These are phyloP conservation scores for Psilocybe sp. DNA, from an alignment of 768 basidiomycete species.

Conservation along the genomic window DNA sequence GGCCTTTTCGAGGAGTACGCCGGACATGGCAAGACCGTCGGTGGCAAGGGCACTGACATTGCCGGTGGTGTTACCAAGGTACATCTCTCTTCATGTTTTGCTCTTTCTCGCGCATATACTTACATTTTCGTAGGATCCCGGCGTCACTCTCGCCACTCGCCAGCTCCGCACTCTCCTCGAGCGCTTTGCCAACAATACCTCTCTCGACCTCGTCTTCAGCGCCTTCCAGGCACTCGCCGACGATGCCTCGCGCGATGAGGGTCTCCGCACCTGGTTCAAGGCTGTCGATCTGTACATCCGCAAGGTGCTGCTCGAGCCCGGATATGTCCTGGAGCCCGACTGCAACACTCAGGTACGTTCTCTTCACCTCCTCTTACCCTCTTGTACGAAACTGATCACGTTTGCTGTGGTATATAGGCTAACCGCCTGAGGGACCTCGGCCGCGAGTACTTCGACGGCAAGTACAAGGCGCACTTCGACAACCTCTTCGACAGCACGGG, in stretches of 20 bases:
- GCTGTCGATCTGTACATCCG: slow-evolving; percentile 61
- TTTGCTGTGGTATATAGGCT: slow-evolving; percentile 25
- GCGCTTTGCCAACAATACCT: slow-evolving; percentile 79
- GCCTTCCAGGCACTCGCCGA: slow-evolving; percentile 69
- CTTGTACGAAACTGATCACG: no score
- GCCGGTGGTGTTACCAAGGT: slow-evolving; percentile 24
- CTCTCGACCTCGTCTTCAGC: slow-evolving; percentile 66
- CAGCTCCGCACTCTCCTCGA: slow-evolving; percentile 84
- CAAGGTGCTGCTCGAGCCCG: slow-evolving; percentile 76
- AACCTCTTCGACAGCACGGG: slow-evolving; percentile 67
- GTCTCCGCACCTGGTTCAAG: slow-evolving; percentile 72
- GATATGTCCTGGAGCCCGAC: slow-evolving; percentile 80
- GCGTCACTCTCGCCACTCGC: slow-evolving; percentile 50
- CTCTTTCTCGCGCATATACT: not conserved
- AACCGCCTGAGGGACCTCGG: slow-evolving; percentile 65
- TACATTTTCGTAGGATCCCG: slow-evolving; percentile 39
- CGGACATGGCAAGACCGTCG: slow-evolving; percentile 37
- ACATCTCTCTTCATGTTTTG: slow-evolving; percentile 6
- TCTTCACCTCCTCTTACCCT: no score
- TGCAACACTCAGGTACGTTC: slow-evolving; percentile 49
- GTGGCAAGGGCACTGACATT: slow-evolving; percentile 17
- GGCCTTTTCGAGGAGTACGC: slow-evolving; percentile 61
- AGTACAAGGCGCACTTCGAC: slow-evolving; percentile 74
- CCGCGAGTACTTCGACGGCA: slow-evolving; percentile 70
- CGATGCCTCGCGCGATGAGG: slow-evolving; percentile 73